A percentile compares a stretch with the other conserved stretches of the same genome.
Evolutionary conservation across 1,139 yeast genomes (phyloP).

Genomic region (Suhomyces atakaporum): DNA sequence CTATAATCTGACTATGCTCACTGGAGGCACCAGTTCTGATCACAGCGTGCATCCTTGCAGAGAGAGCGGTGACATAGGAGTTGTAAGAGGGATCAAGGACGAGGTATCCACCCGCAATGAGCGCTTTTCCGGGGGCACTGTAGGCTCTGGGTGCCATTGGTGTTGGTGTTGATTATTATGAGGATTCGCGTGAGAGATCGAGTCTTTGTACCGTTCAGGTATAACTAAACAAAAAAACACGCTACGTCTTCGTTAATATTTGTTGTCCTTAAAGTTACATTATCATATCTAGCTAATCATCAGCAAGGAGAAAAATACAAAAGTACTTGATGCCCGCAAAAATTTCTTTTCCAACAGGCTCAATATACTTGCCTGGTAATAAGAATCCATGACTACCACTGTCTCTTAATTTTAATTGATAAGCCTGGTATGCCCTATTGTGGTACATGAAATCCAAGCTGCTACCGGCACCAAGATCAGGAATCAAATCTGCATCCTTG

Average conservation of each 20-base stretch:
- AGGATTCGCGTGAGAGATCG: too few species aligned
- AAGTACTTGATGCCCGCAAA: conserved; percentile 71
- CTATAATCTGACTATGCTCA: conserved; percentile 33
- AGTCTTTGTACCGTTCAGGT: too few species aligned
- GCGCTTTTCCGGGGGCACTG: conserved; percentile 95
- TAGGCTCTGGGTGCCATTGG: too few species aligned
- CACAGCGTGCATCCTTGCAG: conserved; percentile 86
- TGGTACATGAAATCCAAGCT: conserved; percentile 85
- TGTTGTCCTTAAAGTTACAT: too few species aligned
- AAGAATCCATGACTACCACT: conserved; percentile 83
- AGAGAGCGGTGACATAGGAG: conserved; percentile 83
- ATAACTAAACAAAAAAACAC: too few species aligned
- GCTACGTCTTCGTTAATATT: too few species aligned
- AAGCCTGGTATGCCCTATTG: conserved; percentile 80
- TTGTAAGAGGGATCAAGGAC: conserved; percentile 76
- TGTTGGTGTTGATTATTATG: too few species aligned
- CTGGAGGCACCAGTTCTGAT: conserved; percentile 26
- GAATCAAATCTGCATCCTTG: conserved; percentile 66
- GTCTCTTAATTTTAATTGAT: conserved; percentile 78
- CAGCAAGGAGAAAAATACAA: conserved; percentile 59
- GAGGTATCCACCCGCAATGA: conserved; percentile 91
- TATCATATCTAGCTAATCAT: too few species aligned
- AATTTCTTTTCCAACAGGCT: conserved; percentile 76
- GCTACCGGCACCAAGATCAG: conserved; percentile 79
- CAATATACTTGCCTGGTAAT: conserved; percentile 68